These are phyloP conservation scores for Scedosporium minutisporum DNA, from an alignment of 2,329 filamentous ascomycete genomes.

Conservation along the genomic window DNA sequence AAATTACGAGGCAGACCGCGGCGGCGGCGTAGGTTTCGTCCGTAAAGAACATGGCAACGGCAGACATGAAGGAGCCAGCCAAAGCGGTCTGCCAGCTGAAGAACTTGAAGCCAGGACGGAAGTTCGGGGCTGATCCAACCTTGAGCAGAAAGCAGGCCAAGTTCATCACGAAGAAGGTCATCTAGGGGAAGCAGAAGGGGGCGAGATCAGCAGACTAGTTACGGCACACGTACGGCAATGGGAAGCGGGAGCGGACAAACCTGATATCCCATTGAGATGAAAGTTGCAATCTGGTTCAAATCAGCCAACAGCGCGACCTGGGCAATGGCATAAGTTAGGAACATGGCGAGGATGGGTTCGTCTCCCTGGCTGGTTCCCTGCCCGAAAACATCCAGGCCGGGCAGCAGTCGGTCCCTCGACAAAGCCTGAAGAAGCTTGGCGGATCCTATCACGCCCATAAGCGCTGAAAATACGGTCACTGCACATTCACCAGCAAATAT, in stretches of 20 bases:
- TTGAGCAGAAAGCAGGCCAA: constrained; percentile 79
- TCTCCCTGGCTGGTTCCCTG: constrained; percentile 63
- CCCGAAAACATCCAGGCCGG: constrained; percentile 64
- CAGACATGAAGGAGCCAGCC: constrained; percentile 64
- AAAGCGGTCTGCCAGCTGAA: constrained; percentile 81
- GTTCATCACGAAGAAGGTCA: constrained; percentile 87
- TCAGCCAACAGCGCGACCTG: constrained; percentile 75
- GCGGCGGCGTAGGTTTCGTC: constrained; percentile 70
- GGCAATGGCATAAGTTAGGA: constrained; percentile 65
- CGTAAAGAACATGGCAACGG: constrained; percentile 81
- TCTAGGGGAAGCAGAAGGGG: constrained; percentile 30
- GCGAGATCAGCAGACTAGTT: constrained; percentile 7
- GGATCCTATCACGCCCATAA: constrained; percentile 81
- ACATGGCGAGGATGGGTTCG: constrained; percentile 66
- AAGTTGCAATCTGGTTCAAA: constrained; percentile 79
- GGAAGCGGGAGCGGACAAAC: constrained; percentile 22
- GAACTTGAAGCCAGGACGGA: constrained; percentile 78
- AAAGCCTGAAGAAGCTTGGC: constrained; percentile 79
- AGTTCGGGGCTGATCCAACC: constrained; percentile 80
- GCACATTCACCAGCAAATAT: constrained; percentile 76
- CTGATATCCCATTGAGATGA: constrained; percentile 85
- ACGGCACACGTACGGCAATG: background rate
- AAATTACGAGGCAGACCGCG: constrained; percentile 62
- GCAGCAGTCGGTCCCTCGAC: constrained; percentile 67
- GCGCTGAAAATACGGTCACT: constrained; percentile 71